Evolutionary conservation across 768 basidiomycete genomes (phyloP).

Genomic region (Exidia glandulosa): DNA sequence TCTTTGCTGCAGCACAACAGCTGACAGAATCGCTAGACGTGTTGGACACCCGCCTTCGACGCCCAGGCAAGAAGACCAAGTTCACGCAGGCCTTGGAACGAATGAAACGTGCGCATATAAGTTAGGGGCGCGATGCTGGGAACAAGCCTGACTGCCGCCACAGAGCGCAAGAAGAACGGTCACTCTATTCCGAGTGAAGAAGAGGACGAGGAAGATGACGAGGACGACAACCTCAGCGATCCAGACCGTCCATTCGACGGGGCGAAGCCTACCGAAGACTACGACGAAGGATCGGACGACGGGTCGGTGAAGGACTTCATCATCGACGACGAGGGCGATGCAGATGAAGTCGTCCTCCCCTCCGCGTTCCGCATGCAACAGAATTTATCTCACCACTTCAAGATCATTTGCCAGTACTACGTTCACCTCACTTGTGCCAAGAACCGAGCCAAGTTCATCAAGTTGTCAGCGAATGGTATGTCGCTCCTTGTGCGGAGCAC

Average conservation of each 20-base stretch:
- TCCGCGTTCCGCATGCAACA: constrained; percentile 74
- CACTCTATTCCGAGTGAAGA: constrained; percentile 15
- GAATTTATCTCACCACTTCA: constrained; percentile 70
- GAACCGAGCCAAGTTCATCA: not conserved
- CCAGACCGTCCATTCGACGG: not conserved
- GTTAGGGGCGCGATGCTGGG: too few species aligned
- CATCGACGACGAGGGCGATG: constrained; percentile 44
- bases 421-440: constrained; percentile 61
- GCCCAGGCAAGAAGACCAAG: constrained; percentile 43
- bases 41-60: constrained; percentile 50
- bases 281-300: constrained; percentile 2
- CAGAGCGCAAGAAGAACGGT: not conserved
- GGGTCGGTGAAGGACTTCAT: constrained; percentile 35
- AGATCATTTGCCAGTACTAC: constrained; percentile 79
- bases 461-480: not conserved
- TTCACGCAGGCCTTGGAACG: constrained; percentile 58
- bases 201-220: constrained; percentile 8
- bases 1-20: too few species aligned
- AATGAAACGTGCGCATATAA: constrained; percentile 42
- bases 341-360: constrained; percentile 40
- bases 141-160: not conserved
- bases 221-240: constrained; percentile 7
- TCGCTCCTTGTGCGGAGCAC: not conserved
- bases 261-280: constrained; percentile 7
- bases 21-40: constrained; percentile 35